These are phyloP conservation scores for Boletus sp. DNA, from an alignment of 768 basidiomycete genomes.

Conservation along the genomic window DNA sequence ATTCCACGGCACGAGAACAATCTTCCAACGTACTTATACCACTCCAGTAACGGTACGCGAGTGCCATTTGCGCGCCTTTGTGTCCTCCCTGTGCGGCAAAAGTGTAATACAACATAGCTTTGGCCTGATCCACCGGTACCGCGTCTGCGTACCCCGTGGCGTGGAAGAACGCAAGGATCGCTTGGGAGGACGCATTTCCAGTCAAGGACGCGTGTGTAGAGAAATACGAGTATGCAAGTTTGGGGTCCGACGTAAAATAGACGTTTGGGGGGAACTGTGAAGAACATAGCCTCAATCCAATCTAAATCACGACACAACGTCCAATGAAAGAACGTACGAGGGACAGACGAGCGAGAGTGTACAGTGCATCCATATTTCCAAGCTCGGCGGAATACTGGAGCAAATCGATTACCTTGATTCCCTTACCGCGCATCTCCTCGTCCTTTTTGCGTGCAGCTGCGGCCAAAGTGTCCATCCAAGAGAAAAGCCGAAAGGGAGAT, in stretches of 20 bases:
- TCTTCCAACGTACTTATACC: slow-evolving; percentile 90
- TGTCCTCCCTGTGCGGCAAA: slow-evolving; percentile 90
- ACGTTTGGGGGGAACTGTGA: slow-evolving; percentile 70
- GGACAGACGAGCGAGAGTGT: slow-evolving; percentile 62
- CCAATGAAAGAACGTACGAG: slow-evolving; percentile 46
- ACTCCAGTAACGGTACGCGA: slow-evolving; percentile 94
- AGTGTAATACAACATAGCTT: slow-evolving; percentile 89
- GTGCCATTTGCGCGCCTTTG: slow-evolving; percentile 86
- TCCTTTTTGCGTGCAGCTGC: slow-evolving; percentile 51
- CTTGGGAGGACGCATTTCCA: slow-evolving; percentile 86
- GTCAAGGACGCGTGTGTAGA: slow-evolving; percentile 60
- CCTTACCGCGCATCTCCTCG: slow-evolving; percentile 67
- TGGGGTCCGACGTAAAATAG: slow-evolving; percentile 61
- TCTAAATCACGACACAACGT: neutral
- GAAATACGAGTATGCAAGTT: slow-evolving; percentile 63
- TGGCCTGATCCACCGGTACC: slow-evolving; percentile 66
- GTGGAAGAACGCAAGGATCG: slow-evolving; percentile 83
- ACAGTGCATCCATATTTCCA: slow-evolving; percentile 74
- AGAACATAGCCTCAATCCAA: neutral
- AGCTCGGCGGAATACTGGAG: slow-evolving; percentile 79
- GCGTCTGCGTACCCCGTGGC: slow-evolving; percentile 76
- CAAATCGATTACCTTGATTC: slow-evolving; percentile 79
- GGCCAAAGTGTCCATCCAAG: slow-evolving; percentile 40
- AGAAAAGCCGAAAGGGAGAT: slow-evolving; percentile 47
- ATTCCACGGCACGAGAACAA: slow-evolving; percentile 78